Conservation (phyloP, 441 rosid genomes). For the Raphanus hybrid region DNA sequence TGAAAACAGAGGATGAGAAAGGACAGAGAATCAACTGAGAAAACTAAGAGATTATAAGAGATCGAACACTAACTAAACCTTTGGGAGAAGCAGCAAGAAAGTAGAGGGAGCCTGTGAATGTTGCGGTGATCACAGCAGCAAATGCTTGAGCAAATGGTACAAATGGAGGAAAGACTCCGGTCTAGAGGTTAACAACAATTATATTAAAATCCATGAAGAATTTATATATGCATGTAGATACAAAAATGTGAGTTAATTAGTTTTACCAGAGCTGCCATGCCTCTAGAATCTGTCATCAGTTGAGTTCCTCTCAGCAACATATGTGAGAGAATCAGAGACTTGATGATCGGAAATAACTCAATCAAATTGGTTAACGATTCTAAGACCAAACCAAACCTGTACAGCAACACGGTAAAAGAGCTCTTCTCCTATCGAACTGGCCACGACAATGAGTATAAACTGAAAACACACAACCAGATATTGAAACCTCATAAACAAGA, state of each 20-base stretch:
- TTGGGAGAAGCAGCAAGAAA: constrained; percentile 87
- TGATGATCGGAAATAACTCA: not conserved
- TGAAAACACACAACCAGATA: constrained; percentile 47
- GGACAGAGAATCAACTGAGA: not conserved
- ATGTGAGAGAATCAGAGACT: constrained; percentile 31
- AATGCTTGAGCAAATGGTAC: constrained; percentile 95
- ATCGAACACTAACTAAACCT: constrained; percentile 45
- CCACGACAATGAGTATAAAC: constrained; percentile 79
- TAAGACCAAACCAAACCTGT: constrained; percentile 56
- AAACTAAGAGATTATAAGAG: not conserved
- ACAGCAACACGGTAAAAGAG: constrained; percentile 94
- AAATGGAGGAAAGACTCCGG: constrained; percentile 87
- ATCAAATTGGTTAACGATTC: not conserved
- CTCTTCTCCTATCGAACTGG: constrained; percentile 97
- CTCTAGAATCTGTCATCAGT: constrained; percentile 62
- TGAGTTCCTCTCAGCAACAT: constrained; percentile 78
- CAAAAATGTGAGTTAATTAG: not conserved
- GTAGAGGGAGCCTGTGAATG: constrained; percentile 84
- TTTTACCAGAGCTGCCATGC: constrained; percentile 80
- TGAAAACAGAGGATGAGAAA: constrained; percentile 23
- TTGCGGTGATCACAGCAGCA: constrained; percentile 88
- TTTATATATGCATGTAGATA: not conserved
- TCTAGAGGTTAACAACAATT: constrained; percentile 45
- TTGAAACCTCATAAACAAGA: too few species aligned
- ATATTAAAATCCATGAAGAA: constrained; percentile 1